Evolutionary conservation across 2,329 filamentous ascomycete species (phyloP).

Genomic region (Apiospora rasikravindrae): DNA sequence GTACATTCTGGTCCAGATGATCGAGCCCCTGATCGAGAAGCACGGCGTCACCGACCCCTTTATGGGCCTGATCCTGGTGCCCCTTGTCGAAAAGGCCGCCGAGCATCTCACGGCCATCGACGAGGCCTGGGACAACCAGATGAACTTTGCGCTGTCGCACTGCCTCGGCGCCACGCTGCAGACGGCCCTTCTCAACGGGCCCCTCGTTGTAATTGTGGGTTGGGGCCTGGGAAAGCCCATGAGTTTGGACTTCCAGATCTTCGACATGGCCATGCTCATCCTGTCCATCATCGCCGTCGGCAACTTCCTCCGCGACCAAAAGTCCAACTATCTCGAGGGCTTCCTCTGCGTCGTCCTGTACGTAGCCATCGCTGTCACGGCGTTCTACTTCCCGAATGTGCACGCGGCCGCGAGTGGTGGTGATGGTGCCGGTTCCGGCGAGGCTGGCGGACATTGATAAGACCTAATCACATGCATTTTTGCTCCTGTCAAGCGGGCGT

Average conservation of each 20-base stretch:
- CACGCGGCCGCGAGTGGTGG: background rate
- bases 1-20: constrained; percentile 75
- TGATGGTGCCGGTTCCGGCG: background rate
- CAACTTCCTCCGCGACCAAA: constrained; percentile 84
- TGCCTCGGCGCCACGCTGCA: constrained; percentile 88
- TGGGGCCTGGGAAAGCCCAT: constrained; percentile 77
- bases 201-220: constrained; percentile 80
- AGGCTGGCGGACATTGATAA: background rate
- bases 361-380: constrained; percentile 63
- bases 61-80: constrained; percentile 76
- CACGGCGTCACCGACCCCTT: constrained; percentile 56
- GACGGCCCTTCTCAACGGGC: constrained; percentile 86
- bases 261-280: constrained; percentile 82
- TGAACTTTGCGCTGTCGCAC: constrained; percentile 86
- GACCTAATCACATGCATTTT: too few species aligned
- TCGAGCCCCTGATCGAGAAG: constrained; percentile 60
- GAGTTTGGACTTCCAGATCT: constrained; percentile 84
- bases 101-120: constrained; percentile 86
- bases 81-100: constrained; percentile 84
- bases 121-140: constrained; percentile 82
- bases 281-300: constrained; percentile 86
- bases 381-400: constrained; percentile 60
- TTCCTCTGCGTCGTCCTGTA: constrained; percentile 76
- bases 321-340: constrained; percentile 90
- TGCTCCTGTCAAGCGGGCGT: too few species aligned